Evolutionary conservation across 2,329 filamentous ascomycete species (phyloP), one percentile per base, ranked within the genome.

Genomic region (Fusarium gaditjirri): DNA sequence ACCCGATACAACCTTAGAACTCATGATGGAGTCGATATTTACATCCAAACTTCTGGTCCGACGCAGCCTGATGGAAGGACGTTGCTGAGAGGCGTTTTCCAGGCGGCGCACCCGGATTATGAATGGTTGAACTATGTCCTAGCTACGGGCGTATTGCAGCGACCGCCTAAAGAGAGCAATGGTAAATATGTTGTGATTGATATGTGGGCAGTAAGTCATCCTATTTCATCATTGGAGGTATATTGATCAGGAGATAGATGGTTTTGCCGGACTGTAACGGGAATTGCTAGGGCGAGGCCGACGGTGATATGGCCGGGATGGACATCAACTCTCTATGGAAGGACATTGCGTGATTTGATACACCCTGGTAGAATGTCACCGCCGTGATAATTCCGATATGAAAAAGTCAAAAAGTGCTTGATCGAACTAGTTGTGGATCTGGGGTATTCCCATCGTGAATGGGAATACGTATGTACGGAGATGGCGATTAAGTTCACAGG

Each of bases 1-100:
- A 81, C 81, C 19, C 74, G 81, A 21, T 83, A 83, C 43, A 78
- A 80, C n/a, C 71, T 84, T 21, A 69, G 78, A n/a, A 84, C 82
- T 1, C 57, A 75, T 23, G 82, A 84, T 61, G 81, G 81, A 7
- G 80, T 75, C 17, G 78, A 81, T 55, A 82, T 84, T 35, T 77
- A 80, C 50, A 80, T 83, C 23, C 78, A 78, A 31, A 82, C 82
- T 47, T 75, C 72, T 31, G 82, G 82, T 1, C 80, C 79, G 10
- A 77, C 80, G 3, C 81, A 82, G 39, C 73, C 79, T 17, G 79
- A 83, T 33, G 75, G 80, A 19, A 62, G 69, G 13, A 75, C 71
- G 3, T 29, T 77, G 13, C 21, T 78, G 27, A 62, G 73, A 8
- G 77, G 80, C 5, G 60, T 79, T 1, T 83, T 83, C 35, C 81